Conservation (phyloP, 441 rosid species). For the Populus hybrid region DNA sequence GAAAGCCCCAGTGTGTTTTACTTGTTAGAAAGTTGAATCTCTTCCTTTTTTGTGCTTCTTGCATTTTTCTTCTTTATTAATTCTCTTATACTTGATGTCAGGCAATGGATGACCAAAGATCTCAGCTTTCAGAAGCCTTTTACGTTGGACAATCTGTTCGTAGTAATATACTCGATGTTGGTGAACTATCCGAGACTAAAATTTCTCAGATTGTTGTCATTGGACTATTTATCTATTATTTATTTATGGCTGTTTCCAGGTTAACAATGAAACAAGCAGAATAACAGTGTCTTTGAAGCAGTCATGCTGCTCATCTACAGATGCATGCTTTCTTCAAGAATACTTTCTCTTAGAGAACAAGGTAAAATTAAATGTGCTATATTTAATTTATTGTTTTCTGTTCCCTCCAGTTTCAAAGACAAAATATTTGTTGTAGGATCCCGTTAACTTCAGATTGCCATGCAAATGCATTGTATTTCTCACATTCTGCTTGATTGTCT, state of each 20-base stretch:
- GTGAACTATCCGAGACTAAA: constrained; percentile 35
- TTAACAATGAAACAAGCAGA: constrained; percentile 63
- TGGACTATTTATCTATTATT: constrained; percentile 15
- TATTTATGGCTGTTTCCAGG: constrained; percentile 44
- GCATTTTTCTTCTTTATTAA: not conserved
- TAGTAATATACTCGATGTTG: constrained; percentile 70
- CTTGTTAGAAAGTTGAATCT: not conserved
- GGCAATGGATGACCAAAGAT: constrained; percentile 71
- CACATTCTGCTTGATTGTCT: not conserved
- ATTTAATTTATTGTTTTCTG: not conserved
- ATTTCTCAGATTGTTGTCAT: constrained; percentile 13
- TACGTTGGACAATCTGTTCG: constrained; percentile 96
- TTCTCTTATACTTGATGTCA: constrained; percentile 23
- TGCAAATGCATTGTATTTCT: not conserved
- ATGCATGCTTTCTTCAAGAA: constrained; percentile 77
- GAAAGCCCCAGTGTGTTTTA: not conserved
- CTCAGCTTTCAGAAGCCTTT: constrained; percentile 68
- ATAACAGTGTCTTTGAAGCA: constrained; percentile 83
- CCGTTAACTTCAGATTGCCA: not conserved
- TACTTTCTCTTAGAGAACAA: constrained; percentile 74
- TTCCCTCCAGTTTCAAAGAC: not conserved
- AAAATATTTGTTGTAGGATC: not conserved
- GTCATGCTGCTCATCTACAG: constrained; percentile 79
- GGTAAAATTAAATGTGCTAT: constrained; percentile 35
- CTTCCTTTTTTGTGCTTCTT: not conserved